Evolutionary conservation across 1,284 basidiomycete genomes (phyloP).

Genomic region (Rhodotorula sp.): DNA sequence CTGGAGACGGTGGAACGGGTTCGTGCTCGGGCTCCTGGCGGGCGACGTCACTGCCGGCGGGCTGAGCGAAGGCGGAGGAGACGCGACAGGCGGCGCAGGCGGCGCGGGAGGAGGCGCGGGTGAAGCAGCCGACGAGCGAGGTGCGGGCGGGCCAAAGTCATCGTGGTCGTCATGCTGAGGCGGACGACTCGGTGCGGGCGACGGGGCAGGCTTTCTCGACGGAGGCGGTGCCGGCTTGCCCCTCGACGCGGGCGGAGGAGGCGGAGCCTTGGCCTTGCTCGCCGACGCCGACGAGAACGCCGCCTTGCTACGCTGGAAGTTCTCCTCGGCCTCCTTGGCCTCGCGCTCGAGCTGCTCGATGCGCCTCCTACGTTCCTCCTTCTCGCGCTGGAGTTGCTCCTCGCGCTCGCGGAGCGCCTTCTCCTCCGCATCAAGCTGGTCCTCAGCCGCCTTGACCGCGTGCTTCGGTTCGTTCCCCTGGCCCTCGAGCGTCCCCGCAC

Average conservation of each 20-base stretch:
- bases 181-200: background rate
- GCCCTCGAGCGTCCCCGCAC: slow-evolving; percentile 10
- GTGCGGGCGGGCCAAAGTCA: slow-evolving; percentile 44
- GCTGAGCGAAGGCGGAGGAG: slow-evolving; percentile 32
- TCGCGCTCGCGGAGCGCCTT: slow-evolving; percentile 69
- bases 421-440: slow-evolving; percentile 62
- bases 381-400: slow-evolving; percentile 73
- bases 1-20: slow-evolving; percentile 41
- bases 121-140: slow-evolving; percentile 51
- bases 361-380: slow-evolving; percentile 48
- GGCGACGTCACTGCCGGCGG: background rate
- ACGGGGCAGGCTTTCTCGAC: slow-evolving; percentile 1
- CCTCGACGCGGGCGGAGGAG: slow-evolving; percentile 41
- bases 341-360: slow-evolving; percentile 56
- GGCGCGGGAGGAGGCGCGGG: slow-evolving; percentile 49
- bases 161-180: slow-evolving; percentile 16
- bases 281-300: slow-evolving; percentile 25
- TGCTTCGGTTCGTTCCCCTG: slow-evolving; percentile 9
- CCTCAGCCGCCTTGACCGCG: slow-evolving; percentile 30
- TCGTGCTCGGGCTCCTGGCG: slow-evolving; percentile 29
- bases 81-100: slow-evolving; percentile 46
- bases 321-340: slow-evolving; percentile 63
- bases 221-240: slow-evolving; percentile 19
- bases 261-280: slow-evolving; percentile 30
- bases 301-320: slow-evolving; percentile 41